Percentiles rank a stretch among this genome's conserved stretches.
These are phyloP conservation scores for Phaeosphaeria sp. DNA, from an alignment of 2,329 filamentous ascomycete species.

Conservation along the genomic window DNA sequence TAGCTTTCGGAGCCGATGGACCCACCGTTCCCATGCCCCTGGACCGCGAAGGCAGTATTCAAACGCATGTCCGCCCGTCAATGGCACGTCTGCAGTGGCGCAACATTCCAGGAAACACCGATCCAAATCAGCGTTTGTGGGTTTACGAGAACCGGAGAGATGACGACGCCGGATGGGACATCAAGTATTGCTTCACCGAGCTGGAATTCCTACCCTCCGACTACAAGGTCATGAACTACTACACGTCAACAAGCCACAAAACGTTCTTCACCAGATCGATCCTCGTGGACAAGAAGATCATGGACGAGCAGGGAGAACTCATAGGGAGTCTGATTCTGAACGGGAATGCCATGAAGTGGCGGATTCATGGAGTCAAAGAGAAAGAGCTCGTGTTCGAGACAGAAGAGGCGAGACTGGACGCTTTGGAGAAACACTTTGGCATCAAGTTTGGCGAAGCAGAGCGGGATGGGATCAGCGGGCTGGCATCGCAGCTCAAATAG, in stretches of 20 bases:
- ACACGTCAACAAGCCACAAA: constrained; percentile 40
- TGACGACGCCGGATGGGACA: constrained; percentile 60
- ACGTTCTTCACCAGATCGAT: constrained; percentile 42
- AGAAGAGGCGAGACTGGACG: constrained; percentile 53
- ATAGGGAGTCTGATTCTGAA: constrained; percentile 51
- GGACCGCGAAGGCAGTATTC: constrained; percentile 29
- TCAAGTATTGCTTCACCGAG: constrained; percentile 68
- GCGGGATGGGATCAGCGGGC: constrained; percentile 45
- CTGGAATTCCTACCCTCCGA: constrained; percentile 44
- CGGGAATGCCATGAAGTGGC: constrained; percentile 54
- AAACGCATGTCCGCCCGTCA: constrained; percentile 40
- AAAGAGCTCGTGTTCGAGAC: constrained; percentile 49
- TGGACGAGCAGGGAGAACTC: constrained; percentile 43
- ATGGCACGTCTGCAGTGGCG: constrained; percentile 41
- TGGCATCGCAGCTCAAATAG: constrained; percentile 43
- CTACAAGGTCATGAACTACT: constrained; percentile 43
- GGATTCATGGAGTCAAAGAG: constrained; percentile 51
- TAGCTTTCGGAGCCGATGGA: constrained; percentile 51
- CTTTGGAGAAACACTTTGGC: constrained; percentile 53
- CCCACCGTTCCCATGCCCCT: constrained; percentile 49
- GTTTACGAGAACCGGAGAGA: constrained; percentile 49
- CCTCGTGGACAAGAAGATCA: constrained; percentile 60
- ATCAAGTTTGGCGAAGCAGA: constrained; percentile 51
- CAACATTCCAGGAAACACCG: constrained; percentile 41
- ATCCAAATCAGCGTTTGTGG: constrained; percentile 51